Conservation (phyloP, 2,329 filamentous ascomycete genomes). For the Phaeosphaeria sp. region DNA sequence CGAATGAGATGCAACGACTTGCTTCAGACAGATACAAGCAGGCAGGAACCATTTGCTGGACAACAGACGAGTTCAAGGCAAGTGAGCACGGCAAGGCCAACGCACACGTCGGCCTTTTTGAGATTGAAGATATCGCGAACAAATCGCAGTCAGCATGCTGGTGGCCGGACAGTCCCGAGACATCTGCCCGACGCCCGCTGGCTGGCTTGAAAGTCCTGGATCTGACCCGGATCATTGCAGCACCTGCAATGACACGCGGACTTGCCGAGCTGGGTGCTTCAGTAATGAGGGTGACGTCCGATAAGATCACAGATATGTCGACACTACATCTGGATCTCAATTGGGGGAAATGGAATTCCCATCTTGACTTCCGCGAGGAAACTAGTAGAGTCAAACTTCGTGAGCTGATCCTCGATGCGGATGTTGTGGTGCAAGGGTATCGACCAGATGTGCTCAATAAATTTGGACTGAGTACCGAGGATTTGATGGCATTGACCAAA, state of each 20-base stretch:
- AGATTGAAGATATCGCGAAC: conserved; percentile 40
- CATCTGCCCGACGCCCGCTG: conserved; percentile 50
- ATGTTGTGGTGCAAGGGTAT: conserved; percentile 60
- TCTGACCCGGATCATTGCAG: conserved; percentile 58
- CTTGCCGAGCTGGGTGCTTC: conserved; percentile 57
- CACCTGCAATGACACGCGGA: conserved; percentile 51
- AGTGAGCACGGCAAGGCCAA: conserved; percentile 54
- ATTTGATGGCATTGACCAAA: conserved; percentile 51
- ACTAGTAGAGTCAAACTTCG: conserved; percentile 49
- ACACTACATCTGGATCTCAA: conserved; percentile 55
- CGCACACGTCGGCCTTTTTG: conserved; percentile 50
- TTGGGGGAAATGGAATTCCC: conserved; percentile 58
- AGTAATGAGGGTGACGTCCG: conserved; percentile 54
- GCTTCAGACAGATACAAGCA: conserved; percentile 49
- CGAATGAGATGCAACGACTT: conserved; percentile 43
- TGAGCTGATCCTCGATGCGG: conserved; percentile 55
- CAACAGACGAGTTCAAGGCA: conserved; percentile 46
- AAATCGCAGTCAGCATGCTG: conserved; percentile 45
- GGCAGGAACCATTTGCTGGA: conserved; percentile 51
- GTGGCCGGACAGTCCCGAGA: conserved; percentile 49
- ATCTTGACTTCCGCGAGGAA: conserved; percentile 53
- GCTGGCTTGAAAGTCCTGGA: conserved; percentile 61
- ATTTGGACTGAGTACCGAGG: conserved; percentile 53
- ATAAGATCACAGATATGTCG: conserved; percentile 51
- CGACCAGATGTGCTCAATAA: conserved; percentile 57